Evolutionary conservation across 2,329 filamentous ascomycete species (phyloP).

Genomic region (Diplodia corticola): DNA sequence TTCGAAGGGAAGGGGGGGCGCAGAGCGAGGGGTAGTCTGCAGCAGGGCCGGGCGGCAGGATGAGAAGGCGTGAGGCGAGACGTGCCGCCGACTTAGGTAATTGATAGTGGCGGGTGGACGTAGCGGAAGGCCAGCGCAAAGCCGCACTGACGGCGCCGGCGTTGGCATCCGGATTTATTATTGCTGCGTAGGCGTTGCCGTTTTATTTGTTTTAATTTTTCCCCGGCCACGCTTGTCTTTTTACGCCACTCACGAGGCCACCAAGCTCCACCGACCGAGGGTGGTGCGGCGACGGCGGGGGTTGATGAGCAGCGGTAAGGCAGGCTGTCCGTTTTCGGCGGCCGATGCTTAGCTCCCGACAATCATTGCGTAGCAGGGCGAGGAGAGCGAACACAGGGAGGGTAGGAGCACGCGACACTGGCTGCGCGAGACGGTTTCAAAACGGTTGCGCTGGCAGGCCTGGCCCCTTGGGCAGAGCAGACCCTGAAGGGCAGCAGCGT

Average conservation of each 20-base stretch:
- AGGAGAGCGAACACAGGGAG: background rate
- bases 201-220: background rate
- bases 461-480: background rate
- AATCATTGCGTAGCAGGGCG: background rate
- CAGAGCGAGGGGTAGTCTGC: background rate
- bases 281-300: background rate
- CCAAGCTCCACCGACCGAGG: background rate
- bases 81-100: constrained; percentile 8
- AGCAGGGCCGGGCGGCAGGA: background rate
- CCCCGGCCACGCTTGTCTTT: background rate
- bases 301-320: background rate
- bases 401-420: background rate
- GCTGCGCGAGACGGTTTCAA: background rate
- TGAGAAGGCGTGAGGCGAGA: background rate
- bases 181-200: too few species aligned
- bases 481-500: background rate
- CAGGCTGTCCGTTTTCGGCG: constrained; percentile 6
- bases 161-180: background rate
- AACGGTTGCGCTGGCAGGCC: constrained; percentile 6
- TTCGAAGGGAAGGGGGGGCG: background rate
- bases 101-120: background rate
- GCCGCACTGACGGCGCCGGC: background rate
- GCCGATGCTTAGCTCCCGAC: background rate
- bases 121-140: background rate
- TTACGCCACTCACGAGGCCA: background rate